phyloP scores from a whole-genome alignment of 73 alveolate genomes.

The Halteria grandinella region DNA sequence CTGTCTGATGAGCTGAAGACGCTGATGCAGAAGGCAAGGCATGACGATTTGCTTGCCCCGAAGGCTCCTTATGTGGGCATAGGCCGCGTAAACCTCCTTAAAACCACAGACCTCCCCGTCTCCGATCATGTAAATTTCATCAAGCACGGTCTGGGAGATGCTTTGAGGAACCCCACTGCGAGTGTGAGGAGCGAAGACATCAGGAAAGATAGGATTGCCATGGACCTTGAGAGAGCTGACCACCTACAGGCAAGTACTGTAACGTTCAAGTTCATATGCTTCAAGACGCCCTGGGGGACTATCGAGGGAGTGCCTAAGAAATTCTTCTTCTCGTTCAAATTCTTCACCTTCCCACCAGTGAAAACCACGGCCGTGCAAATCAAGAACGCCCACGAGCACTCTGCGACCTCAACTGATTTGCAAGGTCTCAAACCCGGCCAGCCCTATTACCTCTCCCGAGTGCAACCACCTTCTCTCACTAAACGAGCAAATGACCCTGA shows the following conservation, averaged over 20 bases:
- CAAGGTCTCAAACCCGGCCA: slow-evolving; percentile 21
- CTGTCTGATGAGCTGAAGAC: slow-evolving; percentile 38
- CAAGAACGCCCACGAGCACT: neutral
- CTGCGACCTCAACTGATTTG: too few relatives aligned
- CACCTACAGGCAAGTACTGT: slow-evolving; percentile 23
- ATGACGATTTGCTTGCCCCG: slow-evolving; percentile 46
- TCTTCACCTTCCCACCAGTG: slow-evolving; percentile 46
- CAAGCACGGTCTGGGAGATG: slow-evolving; percentile 35
- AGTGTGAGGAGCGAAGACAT: neutral
- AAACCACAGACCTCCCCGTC: slow-evolving; percentile 48
- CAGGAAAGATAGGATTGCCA: neutral
- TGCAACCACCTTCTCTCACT: too few relatives aligned
- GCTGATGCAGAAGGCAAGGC: slow-evolving; percentile 14
- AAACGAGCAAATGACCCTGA: too few relatives aligned
- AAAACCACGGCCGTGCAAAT: slow-evolving; percentile 21
- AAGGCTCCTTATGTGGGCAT: slow-evolving; percentile 50
- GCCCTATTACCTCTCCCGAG: slow-evolving; percentile 12
- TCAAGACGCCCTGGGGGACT: slow-evolving; percentile 14
- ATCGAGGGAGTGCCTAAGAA: slow-evolving; percentile 13
- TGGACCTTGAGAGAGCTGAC: slow-evolving; percentile 24
- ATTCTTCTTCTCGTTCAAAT: slow-evolving; percentile 35
- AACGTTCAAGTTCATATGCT: slow-evolving; percentile 38
- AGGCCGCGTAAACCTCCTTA: slow-evolving; percentile 32
- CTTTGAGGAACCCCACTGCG: slow-evolving; percentile 15
- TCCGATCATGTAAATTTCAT: slow-evolving; percentile 20